Conservation (phyloP, 2,329 filamentous ascomycete genomes). For the Botrytis sinoallii region DNA sequence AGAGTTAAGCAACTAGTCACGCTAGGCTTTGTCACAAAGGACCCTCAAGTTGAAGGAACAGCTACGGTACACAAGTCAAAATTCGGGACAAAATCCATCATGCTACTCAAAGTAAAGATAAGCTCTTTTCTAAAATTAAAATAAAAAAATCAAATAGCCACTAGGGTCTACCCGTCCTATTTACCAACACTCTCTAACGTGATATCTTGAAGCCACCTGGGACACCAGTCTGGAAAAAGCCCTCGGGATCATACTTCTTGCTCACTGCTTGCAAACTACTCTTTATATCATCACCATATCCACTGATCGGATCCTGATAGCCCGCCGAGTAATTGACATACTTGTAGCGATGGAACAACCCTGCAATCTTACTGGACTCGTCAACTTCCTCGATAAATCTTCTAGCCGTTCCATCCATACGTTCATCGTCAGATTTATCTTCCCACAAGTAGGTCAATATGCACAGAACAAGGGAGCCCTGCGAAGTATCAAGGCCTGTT, state of each 20-base stretch:
- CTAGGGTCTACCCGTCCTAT: too few species aligned
- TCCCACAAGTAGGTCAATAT: neutral
- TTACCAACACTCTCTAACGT: too few species aligned
- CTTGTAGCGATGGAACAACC: neutral
- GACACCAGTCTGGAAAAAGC: neutral
- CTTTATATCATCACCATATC: neutral
- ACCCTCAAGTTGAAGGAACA: too few species aligned
- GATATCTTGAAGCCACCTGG: constrained; percentile 5
- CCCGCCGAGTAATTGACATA: constrained; percentile 2
- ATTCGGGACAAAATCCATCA: too few species aligned
- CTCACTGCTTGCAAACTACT: neutral
- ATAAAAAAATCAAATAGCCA: too few species aligned
- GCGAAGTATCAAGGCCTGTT: neutral
- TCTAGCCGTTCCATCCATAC: neutral
- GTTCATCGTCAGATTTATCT: neutral
- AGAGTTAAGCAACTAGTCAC: too few species aligned
- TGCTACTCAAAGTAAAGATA: too few species aligned
- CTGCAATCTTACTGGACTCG: neutral
- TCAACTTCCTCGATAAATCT: constrained; percentile 1
- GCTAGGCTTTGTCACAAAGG: too few species aligned
- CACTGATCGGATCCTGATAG: neutral
- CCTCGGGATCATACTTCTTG: constrained; percentile 16
- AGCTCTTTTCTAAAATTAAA: too few species aligned
- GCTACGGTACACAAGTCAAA: too few species aligned
- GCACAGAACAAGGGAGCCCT: neutral